Evolutionary conservation across 2,329 filamentous ascomycete species (phyloP), one percentile per base, ranked within the genome.

Genomic region (Ceratocystis destructans): DNA sequence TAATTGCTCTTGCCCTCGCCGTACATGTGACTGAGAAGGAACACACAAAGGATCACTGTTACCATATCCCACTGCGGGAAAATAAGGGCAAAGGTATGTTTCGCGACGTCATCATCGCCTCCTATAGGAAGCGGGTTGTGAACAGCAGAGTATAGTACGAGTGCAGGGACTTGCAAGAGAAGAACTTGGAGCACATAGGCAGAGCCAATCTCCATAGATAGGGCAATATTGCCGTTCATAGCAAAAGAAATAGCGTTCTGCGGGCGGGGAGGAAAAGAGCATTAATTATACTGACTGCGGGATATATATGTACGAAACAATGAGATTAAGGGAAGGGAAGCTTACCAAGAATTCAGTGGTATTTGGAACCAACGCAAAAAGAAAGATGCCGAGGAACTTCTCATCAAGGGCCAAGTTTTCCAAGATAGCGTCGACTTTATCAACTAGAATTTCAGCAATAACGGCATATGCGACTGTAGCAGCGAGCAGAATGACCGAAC

Each of bases 51-150:
- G 68, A 97, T 96, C 17, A 97, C 90, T 0, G 90, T 96, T 12
- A 97, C 87, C 90, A 99, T 95, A 75, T 99, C 94, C 93, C 93
- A 99, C 75, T 99, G 94, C 0, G 94, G 94, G 78, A 99, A 97
- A 57, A 97, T 90, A 44, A 99, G 83, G 45, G 86, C 89, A 74
- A 94, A 94, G 0, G 86, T 89, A 73, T 88, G 87, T 68, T 81
- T 74, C 10, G 76, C 76, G 2, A 79, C 72, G 53, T 80, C 76
- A 53, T 78, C 76, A 31, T 75, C 74, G 41, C 64, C 65, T 37
- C 28, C 65, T 4, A 73, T 69, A 33, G 75, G 73, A 2, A 76
- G 73, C 12, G 74, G 72, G 20, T 82, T 83, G 71, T 88, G 88
- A 48, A 93, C 75, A 8, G 90, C 92, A 68, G 89, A 95, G 80